A percentile compares a stretch with the other conserved stretches of the same genome.
phyloP scores from a whole-genome alignment of 2,329 filamentous ascomycete genomes.

The Trichoderma sp. region DNA sequence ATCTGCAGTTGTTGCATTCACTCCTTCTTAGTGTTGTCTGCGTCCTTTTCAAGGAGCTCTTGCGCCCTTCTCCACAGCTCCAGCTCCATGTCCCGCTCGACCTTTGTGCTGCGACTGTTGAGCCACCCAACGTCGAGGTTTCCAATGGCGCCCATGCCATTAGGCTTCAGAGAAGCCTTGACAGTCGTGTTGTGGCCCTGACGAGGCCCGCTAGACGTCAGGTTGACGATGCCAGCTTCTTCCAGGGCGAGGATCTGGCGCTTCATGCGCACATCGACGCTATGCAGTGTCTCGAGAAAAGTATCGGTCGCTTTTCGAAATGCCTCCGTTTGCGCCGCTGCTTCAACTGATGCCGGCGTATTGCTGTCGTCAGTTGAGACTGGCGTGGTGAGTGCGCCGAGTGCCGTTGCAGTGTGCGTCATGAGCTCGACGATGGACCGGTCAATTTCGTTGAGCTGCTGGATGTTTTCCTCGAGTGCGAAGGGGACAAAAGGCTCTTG shows the following conservation, averaged over 20 bases:
- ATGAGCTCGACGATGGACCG: conserved; percentile 52
- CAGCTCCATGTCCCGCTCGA: conserved; percentile 79
- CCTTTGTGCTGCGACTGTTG: conserved; percentile 80
- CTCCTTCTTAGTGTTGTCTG: conserved; percentile 30
- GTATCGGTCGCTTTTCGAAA: conserved; percentile 63
- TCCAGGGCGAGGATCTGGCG: conserved; percentile 71
- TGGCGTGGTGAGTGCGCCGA: conserved; percentile 49
- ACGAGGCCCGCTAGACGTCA: conserved; percentile 41
- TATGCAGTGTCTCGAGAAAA: conserved; percentile 74
- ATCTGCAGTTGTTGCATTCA: neutral
- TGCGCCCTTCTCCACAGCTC: conserved; percentile 67
- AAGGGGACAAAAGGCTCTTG: conserved; percentile 69
- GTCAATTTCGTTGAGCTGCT: conserved; percentile 79
- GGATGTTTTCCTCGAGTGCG: conserved; percentile 74
- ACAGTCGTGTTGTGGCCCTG: conserved; percentile 41
- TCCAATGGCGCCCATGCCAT: conserved; percentile 59
- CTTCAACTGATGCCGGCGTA: conserved; percentile 40
- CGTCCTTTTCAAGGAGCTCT: conserved; percentile 43
- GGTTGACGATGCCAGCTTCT: conserved; percentile 73
- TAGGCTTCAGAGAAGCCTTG: conserved; percentile 53
- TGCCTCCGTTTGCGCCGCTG: conserved; percentile 55
- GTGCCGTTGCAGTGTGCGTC: conserved; percentile 50
- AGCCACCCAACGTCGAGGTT: conserved; percentile 83
- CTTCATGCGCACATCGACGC: conserved; percentile 72
- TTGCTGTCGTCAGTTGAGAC: conserved; percentile 28